These are phyloP conservation scores for Penicillium alfredii DNA, from an alignment of 495 filamentous ascomycete species.

Conservation along the genomic window DNA sequence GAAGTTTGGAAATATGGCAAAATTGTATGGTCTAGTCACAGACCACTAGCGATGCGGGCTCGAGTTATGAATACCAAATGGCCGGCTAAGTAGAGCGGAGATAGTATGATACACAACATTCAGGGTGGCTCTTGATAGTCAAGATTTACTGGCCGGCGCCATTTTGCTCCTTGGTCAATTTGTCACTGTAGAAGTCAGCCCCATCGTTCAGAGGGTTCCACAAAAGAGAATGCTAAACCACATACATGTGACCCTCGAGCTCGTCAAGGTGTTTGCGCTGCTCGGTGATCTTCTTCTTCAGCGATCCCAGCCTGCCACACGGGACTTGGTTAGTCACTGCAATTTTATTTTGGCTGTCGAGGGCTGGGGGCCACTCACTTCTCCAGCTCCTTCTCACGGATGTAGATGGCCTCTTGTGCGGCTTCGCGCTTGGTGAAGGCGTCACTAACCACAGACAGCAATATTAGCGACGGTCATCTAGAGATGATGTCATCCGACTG, in stretches of 20 bases:
- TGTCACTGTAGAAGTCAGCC: constrained; percentile 46
- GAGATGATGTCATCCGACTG: constrained; percentile 15
- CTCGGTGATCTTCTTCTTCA: constrained; percentile 71
- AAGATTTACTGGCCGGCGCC: background rate
- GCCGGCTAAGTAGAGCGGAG: constrained; percentile 1
- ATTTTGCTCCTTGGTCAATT: constrained; percentile 56
- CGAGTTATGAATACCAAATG: background rate
- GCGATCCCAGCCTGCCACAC: constrained; percentile 44
- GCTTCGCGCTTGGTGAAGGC: constrained; percentile 86
- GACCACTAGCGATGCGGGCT: background rate
- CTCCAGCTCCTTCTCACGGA: constrained; percentile 75
- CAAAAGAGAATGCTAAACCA: constrained; percentile 7
- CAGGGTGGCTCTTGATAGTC: background rate
- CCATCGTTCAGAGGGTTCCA: background rate
- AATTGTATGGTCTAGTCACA: constrained; percentile 9
- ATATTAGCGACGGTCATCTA: constrained; percentile 8
- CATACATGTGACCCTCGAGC: constrained; percentile 79
- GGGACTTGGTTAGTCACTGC: constrained; percentile 1
- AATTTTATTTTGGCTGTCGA: background rate
- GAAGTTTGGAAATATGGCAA: no score
- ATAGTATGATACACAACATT: constrained; percentile 5
- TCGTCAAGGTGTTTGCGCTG: constrained; percentile 79
- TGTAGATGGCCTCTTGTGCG: constrained; percentile 76
- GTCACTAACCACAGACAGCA: constrained; percentile 51
- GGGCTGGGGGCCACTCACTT: constrained; percentile 48